Conservation (phyloP, 2,329 filamentous ascomycete genomes). For the Trichoderma pleuroti region DNA sequence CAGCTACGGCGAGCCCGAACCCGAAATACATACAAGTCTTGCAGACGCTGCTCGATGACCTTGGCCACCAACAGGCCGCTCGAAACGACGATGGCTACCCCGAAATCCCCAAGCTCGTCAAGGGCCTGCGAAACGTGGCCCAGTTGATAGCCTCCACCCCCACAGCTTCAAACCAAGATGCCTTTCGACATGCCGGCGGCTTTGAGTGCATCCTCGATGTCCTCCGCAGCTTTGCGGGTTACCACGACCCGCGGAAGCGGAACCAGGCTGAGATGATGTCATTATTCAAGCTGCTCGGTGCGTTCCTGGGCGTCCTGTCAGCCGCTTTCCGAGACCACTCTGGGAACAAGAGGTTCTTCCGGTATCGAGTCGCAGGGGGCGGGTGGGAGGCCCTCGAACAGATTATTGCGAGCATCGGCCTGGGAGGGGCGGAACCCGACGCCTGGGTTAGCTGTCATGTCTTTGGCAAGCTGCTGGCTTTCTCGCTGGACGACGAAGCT, state of each 20-base stretch:
- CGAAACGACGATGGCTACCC: conserved; percentile 44
- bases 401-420: conserved; percentile 64
- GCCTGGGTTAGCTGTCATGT: conserved; percentile 66
- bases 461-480: conserved; percentile 78
- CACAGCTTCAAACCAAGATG: conserved; percentile 61
- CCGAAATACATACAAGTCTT: conserved; percentile 58
- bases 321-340: conserved; percentile 73
- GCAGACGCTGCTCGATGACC: conserved; percentile 49
- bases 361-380: conserved; percentile 67
- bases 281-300: conserved; percentile 67
- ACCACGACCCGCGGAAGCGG: conserved; percentile 66
- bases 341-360: conserved; percentile 86
- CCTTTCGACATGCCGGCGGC: conserved; percentile 76
- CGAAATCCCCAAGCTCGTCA: conserved; percentile 46
- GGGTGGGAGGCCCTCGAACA: conserved; percentile 78
- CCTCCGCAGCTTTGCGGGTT: conserved; percentile 67
- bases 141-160: conserved; percentile 55
- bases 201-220: conserved; percentile 71
- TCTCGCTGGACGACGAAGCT: conserved; percentile 74
- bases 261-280: conserved; percentile 59
- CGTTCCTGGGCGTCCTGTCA: conserved; percentile 69
- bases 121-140: conserved; percentile 61
- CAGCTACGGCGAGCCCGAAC: conserved; percentile 49
- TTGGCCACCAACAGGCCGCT: conserved; percentile 36
- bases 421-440: conserved; percentile 64